phyloP scores from a whole-genome alignment of 257 asterid genomes.

The Phtheirospermum japonicum region DNA sequence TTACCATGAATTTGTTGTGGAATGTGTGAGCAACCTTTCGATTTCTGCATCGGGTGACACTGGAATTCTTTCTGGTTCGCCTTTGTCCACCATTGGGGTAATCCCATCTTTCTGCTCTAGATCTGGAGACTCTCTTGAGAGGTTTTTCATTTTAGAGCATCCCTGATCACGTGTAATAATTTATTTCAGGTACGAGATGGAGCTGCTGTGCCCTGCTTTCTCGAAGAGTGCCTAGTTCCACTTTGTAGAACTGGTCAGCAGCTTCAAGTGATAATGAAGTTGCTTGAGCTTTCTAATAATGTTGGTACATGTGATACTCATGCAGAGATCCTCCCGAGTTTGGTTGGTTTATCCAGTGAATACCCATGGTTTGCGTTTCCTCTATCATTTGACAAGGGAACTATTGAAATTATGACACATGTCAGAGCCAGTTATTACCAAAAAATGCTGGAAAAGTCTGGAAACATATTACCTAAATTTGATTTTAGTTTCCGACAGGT shows the following conservation, averaged over 20 bases:
- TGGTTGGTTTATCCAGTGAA: conserved; percentile 49
- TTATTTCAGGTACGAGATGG: conserved; percentile 75
- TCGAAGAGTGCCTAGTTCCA: conserved; percentile 69
- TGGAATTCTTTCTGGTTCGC: conserved; percentile 44
- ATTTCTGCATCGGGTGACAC: conserved; percentile 32
- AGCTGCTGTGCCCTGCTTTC: conserved; percentile 77
- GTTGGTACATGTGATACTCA: conserved; percentile 46
- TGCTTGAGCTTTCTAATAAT: conserved; percentile 67
- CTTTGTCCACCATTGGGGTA: conserved; percentile 74
- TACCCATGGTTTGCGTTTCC: conserved; percentile 58
- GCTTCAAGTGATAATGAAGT: conserved; percentile 82
- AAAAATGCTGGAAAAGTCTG: conserved; percentile 71
- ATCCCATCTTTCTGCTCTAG: conserved; percentile 30
- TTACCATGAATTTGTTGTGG: conserved; percentile 76
- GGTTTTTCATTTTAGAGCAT: conserved; percentile 28
- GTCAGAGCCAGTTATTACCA: conserved; percentile 66
- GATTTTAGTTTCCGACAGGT: conserved; percentile 71
- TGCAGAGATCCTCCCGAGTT: conserved; percentile 66
- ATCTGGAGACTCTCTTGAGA: conserved; percentile 29
- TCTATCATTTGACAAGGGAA: conserved; percentile 68
- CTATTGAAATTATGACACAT: conserved; percentile 53
- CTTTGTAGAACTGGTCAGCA: conserved; percentile 97
- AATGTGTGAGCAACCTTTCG: conserved; percentile 39
- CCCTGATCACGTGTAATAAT: conserved; percentile 27
- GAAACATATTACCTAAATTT: conserved; percentile 46